Base-by-base conservation (phyloP, 1,284 basidiomycete genomes). In the Porodaedalea pini region DNA sequence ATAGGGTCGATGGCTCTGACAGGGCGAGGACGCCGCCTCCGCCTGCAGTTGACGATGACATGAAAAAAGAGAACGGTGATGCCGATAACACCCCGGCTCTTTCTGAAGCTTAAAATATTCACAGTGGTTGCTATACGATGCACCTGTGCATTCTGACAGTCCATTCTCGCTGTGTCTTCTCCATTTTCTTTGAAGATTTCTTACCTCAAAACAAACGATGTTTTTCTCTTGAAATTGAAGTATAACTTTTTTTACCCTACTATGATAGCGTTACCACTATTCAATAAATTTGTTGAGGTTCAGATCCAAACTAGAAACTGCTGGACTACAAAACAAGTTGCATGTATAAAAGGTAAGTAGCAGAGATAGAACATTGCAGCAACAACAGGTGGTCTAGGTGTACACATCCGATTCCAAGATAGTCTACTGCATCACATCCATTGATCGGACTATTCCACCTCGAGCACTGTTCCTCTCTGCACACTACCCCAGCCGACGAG, bases 401-500 rank as follows among this genome's bases (percentile, higher is more conserved):
- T 41, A 52, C 29, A 47, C 29, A 17, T 40, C 36, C 17, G 39
- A 36, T 36, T 32, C 25, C 41, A 8, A 43, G 8, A 23, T 19
- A 23, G 8, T 43, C 41, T 8, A 13, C 15, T 51, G 31, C 15
- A 51, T 19, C 48, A 36, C 19, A 6, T 34, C 25, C 13, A 39
- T 17, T 15, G 19, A 3, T 39, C 13, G 4, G 21, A 10, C 39
- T 36, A 80, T 62, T 81, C 80, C 51, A 80, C 71, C 54, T 82
- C 81, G 36, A 82, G 68, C 39, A 81, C 75, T 17, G 79, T 79
- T 21, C 80, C 81, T 10, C 80, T 76, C 60, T 80, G 78, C 13
- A 82, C 80, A 59, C 78, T 82, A 55, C 80, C 81, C 81, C 80
- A 82, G 85, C 88, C 89, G 56, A 92, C 89, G 59, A 92, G 78